Conservation (phyloP, 495 filamentous ascomycete species). For the Amniculicola lignicola region DNA sequence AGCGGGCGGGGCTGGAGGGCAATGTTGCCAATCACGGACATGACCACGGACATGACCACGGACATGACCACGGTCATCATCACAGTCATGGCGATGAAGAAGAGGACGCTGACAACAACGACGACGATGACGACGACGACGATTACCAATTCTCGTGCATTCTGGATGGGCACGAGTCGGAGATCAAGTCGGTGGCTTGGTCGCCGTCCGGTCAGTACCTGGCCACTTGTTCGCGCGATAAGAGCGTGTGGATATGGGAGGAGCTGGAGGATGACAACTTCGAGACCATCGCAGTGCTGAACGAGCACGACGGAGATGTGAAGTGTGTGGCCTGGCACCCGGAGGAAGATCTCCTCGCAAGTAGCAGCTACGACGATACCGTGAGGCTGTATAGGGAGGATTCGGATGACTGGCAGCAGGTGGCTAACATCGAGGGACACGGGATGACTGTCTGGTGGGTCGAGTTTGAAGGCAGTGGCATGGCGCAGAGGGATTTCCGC, state of each 20-base stretch:
- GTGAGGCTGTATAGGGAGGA: conserved; percentile 88
- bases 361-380: conserved; percentile 87
- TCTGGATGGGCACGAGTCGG: conserved; percentile 88
- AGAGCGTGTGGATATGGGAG: conserved; percentile 99
- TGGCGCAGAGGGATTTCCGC: conserved; percentile 37
- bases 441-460: conserved; percentile 81
- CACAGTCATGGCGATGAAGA: conserved; percentile 54
- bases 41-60: conserved; percentile 24
- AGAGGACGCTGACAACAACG: conserved; percentile 29
- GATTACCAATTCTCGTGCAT: conserved; percentile 87
- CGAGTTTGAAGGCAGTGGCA: conserved; percentile 63
- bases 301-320: conserved; percentile 91
- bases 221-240: conserved; percentile 87
- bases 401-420: conserved; percentile 86
- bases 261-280: conserved; percentile 91
- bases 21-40: neutral
- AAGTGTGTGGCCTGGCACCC: conserved; percentile 93
- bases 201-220: conserved; percentile 71
- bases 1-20: conserved; percentile 30
- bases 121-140: conserved; percentile 55
- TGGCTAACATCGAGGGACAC: conserved; percentile 76
- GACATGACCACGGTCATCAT: conserved; percentile 46
- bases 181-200: conserved; percentile 85
- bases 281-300: conserved; percentile 91
- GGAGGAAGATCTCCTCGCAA: conserved; percentile 72